Conservation (phyloP, 202 grass and related monocot species). For the Setaria italica region DNA sequence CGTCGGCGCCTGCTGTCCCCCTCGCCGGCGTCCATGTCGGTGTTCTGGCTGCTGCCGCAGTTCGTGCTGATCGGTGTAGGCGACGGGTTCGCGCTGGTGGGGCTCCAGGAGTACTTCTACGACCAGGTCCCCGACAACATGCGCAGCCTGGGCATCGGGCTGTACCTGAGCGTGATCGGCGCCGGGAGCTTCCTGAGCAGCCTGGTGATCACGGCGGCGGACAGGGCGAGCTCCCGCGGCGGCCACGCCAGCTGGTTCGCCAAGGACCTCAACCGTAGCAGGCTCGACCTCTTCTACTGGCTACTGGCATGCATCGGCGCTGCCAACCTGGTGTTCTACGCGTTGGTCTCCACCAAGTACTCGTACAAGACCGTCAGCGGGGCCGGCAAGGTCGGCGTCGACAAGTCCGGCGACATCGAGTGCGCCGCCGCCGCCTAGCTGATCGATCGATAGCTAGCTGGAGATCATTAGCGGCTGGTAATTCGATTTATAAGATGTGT, state of each 20-base stretch:
- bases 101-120: constrained; percentile 93
- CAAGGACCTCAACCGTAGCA: constrained; percentile 68
- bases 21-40: constrained; percentile 33
- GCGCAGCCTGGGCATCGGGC: constrained; percentile 83
- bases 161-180: constrained; percentile 81
- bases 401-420: constrained; percentile 45
- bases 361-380: constrained; percentile 72
- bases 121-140: constrained; percentile 85
- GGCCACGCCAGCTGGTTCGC: constrained; percentile 59
- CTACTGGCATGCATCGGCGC: constrained; percentile 52
- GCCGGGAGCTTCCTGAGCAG: constrained; percentile 76
- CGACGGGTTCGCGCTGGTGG: constrained; percentile 80
- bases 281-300: constrained; percentile 84
- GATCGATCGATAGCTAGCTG: not conserved
- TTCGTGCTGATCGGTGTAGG: constrained; percentile 65
- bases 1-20: constrained; percentile 27
- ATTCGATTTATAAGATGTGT: not conserved
- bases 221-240: constrained; percentile 39
- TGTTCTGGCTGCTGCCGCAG: constrained; percentile 78
- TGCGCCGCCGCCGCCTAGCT: not conserved
- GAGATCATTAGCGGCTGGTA: not conserved
- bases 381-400: constrained; percentile 43
- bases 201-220: constrained; percentile 58
- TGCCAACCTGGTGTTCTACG: constrained; percentile 63
- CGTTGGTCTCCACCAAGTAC: constrained; percentile 55